Evolutionary conservation across 2,329 filamentous ascomycete species (phyloP).

Genomic region (Diaporthe citriasiana): DNA sequence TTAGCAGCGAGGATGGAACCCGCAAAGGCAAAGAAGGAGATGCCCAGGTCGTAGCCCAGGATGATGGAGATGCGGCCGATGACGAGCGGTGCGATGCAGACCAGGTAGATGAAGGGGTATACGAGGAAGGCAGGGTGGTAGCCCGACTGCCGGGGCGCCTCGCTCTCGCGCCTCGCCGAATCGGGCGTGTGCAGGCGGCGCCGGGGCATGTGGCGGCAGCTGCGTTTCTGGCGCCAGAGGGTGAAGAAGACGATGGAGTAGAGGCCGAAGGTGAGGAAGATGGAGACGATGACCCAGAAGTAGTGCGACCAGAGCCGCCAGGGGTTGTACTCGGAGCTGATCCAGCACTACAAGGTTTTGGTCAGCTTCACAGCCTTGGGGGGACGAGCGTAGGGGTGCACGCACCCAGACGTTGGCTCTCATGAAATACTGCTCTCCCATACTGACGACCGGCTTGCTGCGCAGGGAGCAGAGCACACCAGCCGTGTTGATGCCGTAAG

Average conservation of each 20-base stretch:
- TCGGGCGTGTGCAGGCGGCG: not conserved
- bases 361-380: not conserved
- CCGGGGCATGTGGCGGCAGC: conserved; percentile 37
- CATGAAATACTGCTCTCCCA: conserved; percentile 30
- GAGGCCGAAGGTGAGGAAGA: conserved; percentile 32
- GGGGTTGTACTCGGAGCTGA: conserved; percentile 37
- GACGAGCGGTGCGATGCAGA: conserved; percentile 42
- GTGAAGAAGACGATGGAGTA: conserved; percentile 40
- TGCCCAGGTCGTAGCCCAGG: conserved; percentile 19
- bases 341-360: conserved; percentile 41
- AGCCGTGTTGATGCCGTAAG: conserved; percentile 7
- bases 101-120: conserved; percentile 44
- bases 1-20: conserved; percentile 41
- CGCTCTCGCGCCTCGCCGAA: conserved; percentile 1
- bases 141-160: conserved; percentile 34
- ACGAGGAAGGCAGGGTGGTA: conserved; percentile 45
- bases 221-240: conserved; percentile 42
- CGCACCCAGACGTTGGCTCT: conserved; percentile 33
- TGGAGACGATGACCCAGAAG: conserved; percentile 42
- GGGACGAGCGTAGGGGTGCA: not conserved
- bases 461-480: not conserved
- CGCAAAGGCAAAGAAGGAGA: conserved; percentile 39
- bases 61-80: conserved; percentile 40
- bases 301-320: conserved; percentile 42
- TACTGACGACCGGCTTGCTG: not conserved